Evolutionary conservation across 1,139 yeast species (phyloP).

Genomic region (Saccharomycopsis phalli): DNA sequence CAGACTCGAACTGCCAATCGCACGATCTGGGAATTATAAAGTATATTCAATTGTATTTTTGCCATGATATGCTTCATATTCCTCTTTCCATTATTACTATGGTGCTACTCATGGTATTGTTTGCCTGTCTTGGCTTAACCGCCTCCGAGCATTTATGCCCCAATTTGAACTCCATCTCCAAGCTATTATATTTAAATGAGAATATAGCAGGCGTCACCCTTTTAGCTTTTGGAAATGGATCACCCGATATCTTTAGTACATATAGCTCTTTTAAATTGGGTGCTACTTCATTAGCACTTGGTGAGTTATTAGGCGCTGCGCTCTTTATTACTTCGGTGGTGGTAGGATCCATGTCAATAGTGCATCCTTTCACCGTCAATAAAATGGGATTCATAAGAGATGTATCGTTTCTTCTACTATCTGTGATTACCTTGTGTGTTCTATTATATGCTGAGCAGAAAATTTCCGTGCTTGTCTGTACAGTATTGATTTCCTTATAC

Average conservation of each 20-base stretch:
- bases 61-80: conserved; percentile 23
- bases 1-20: conserved; percentile 35
- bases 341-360: conserved; percentile 41
- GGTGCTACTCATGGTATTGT: conserved; percentile 29
- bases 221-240: conserved; percentile 52
- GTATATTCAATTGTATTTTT: conserved; percentile 36
- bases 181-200: conserved; percentile 40
- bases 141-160: conserved; percentile 51
- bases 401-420: conserved; percentile 39
- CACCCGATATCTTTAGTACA: conserved; percentile 51
- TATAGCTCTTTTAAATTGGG: conserved; percentile 42
- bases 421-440: conserved; percentile 34
- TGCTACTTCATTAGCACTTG: conserved; percentile 42
- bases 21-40: conserved; percentile 35
- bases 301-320: conserved; percentile 52
- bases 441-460: conserved; percentile 37
- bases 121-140: conserved; percentile 40
- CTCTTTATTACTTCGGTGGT: conserved; percentile 45
- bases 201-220: conserved; percentile 51
- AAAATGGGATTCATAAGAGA: conserved; percentile 46
- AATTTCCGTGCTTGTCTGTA: conserved; percentile 38
- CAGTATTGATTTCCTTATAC: conserved; percentile 43
- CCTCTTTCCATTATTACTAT: conserved; percentile 21
- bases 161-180: conserved; percentile 43
- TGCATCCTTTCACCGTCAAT: conserved; percentile 44